phyloP scores from a whole-genome alignment of 306 rosid species.

The Senna tora region DNA sequence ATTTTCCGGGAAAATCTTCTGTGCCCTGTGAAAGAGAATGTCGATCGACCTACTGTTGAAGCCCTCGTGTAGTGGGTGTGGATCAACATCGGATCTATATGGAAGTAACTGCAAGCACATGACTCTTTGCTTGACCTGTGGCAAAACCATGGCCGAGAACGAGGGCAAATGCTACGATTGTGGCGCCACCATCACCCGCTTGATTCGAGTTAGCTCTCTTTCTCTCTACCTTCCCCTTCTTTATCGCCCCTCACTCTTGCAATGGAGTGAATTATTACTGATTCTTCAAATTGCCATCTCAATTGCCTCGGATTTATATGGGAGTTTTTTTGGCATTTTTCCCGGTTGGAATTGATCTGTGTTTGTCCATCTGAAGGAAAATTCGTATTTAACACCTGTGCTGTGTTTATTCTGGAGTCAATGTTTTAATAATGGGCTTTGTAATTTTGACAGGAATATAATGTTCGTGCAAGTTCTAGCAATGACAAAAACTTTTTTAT shows the following conservation, averaged over 20 bases:
- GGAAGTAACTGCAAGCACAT: conserved; percentile 97
- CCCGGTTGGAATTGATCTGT: background rate
- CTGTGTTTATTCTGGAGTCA: background rate
- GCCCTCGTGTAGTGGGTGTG: conserved; percentile 77
- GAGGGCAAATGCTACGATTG: conserved; percentile 75
- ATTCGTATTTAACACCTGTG: background rate
- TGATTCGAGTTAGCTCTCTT: conserved; percentile 70
- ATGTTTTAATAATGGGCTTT: conserved; percentile 9
- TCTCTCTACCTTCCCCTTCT: background rate
- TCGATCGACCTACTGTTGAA: conserved; percentile 56
- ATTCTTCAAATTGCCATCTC: background rate
- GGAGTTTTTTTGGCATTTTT: background rate
- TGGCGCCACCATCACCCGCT: conserved; percentile 70
- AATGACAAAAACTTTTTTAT: conserved; percentile 77
- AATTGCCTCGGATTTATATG: background rate
- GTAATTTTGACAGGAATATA: conserved; percentile 66
- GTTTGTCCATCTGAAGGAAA: background rate
- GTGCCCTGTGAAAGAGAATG: background rate
- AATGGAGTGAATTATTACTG: background rate
- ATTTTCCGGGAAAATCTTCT: background rate
- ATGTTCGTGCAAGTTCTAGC: conserved; percentile 79
- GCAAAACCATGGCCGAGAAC: conserved; percentile 81
- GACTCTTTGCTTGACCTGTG: conserved; percentile 85
- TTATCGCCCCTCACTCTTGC: background rate
- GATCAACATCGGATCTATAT: conserved; percentile 75